Base-by-base conservation (phyloP, 1,284 basidiomycete species). In the Papiliotrema flavescens region DNA sequence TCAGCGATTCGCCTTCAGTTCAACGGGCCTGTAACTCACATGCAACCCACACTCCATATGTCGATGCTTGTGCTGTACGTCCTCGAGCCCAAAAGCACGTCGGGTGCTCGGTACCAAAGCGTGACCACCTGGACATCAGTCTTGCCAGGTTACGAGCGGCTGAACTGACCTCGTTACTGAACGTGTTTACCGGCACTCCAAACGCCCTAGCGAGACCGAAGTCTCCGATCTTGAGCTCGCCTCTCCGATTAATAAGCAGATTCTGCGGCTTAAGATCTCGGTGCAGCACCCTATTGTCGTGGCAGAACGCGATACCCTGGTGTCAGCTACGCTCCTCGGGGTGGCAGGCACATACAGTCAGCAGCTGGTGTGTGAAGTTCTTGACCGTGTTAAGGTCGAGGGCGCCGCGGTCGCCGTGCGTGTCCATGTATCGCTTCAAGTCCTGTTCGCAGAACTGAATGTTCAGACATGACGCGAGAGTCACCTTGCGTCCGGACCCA, bases 231-330 rank as follows among this genome's bases (percentile, higher is more conserved):
- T 97, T 97, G 59, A 97, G 82, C 67, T 96, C 93, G 62, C 90
- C 85, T 50, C 85, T 79, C 65, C 86, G 87, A 79, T 95, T 90
- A 70, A 98, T 98, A 55, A 98, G 82, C 58, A 98, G 78, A 77
- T 98, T 98, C 78, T 98, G 95, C 0, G 95, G 96, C 77, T 98
- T 98, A 61, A 98, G 82, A 76, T 98, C 95, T 45, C 95, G 87
- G 70, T 98, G 95, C 17, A 98, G 83, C 63, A 98, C 96, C 35
- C 95, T 85, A 73, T 97, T 93, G 17, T 92, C 88, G 73, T 98
- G 95, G 75, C 95, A 96, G 77, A 94, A 98, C 55, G 89, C 83
- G 49, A 98, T 85, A 28, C 95, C 95, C 55, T 89, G 44, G 83
- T 3, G 43, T 62, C 43, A 61, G 55, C 57, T 36, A 9, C 87